Base-by-base conservation (phyloP, 1,284 basidiomycete species). In the Ceratobasidium sp. region DNA sequence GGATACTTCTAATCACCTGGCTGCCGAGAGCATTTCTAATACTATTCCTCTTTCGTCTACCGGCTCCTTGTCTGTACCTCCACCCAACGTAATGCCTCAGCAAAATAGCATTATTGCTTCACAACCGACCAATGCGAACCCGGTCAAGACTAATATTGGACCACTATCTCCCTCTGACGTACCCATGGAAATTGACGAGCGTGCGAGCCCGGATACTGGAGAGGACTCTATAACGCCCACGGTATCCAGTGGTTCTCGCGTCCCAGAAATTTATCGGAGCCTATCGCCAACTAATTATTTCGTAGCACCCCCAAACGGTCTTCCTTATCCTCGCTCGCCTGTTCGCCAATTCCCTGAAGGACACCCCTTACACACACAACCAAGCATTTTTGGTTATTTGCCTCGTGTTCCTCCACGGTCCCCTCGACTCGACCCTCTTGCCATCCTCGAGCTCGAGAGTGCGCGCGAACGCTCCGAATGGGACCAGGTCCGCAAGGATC, bases 241-340 rank as follows among this genome's bases (percentile, higher is more conserved):
- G 2, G 3, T 45, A 4, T 20, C 10, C 45, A 47, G 20, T 20
- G 45, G 22, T 22, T 47, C 45, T 22, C 58, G 45, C 27, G 38
- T 62, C 27, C 58, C 45, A 34, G 45, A 49, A 13, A n/a, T 34
- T 13, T 62, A 62, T 31, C 58, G 45, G 6, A 50, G 7, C 43
- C 27, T 62, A 25, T 32, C 58, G 6, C 27, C 45, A 17, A 43
- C 31, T 50, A 43, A 62, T 25, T 62, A 62, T 50, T 27, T 62
- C 17, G 58, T 62, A 15, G 58, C 58, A 15, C 58, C 58, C 1
- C 58, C 58, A n/a, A n/a, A 12, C 6, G 38, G 12, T 17, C 31
- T 62, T 6, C 58, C 58, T 8, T 62, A 62, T 31, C 58, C 58
- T 31, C 58, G 58, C 25, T 62, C 58, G 13, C 58, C 58, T 34